These are phyloP conservation scores for Xerocomus brunneocitrinus DNA, from an alignment of 768 basidiomycete species.

Conservation along the genomic window DNA sequence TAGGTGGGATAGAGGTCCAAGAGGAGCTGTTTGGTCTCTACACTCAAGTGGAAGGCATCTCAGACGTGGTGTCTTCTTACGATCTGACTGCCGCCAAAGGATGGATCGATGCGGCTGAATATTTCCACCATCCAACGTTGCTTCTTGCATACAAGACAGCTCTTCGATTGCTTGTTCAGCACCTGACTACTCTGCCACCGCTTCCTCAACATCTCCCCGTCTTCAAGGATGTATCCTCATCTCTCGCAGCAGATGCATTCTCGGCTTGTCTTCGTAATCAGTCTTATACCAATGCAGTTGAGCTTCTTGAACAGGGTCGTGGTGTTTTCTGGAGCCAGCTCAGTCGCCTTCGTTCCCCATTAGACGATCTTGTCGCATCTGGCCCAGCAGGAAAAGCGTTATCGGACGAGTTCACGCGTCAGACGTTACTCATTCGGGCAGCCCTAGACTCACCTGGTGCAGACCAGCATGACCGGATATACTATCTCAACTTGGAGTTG, in stretches of 20 bases:
- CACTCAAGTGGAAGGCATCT: neutral
- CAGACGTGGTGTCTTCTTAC: neutral
- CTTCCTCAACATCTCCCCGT: neutral
- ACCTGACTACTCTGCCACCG: neutral
- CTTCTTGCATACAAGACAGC: neutral
- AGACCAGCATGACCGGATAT: neutral
- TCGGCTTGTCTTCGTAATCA: neutral
- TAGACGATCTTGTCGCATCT: neutral
- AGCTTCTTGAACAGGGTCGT: neutral
- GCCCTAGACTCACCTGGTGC: neutral
- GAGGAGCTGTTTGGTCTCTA: neutral
- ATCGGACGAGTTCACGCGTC: neutral
- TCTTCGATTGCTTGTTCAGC: neutral
- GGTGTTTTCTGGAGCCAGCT: neutral
- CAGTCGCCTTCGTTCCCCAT: neutral
- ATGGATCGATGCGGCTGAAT: neutral
- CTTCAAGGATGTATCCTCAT: neutral
- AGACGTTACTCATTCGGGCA: neutral
- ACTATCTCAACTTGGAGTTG: neutral
- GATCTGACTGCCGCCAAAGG: neutral
- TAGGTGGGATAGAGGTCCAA: neutral
- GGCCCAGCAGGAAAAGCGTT: neutral
- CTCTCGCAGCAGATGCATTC: neutral
- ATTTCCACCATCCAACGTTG: neutral
- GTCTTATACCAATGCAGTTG: neutral